Base-by-base conservation (phyloP, 192 early-diverging fungal genomes). In the Entomortierella parvispora region DNA sequence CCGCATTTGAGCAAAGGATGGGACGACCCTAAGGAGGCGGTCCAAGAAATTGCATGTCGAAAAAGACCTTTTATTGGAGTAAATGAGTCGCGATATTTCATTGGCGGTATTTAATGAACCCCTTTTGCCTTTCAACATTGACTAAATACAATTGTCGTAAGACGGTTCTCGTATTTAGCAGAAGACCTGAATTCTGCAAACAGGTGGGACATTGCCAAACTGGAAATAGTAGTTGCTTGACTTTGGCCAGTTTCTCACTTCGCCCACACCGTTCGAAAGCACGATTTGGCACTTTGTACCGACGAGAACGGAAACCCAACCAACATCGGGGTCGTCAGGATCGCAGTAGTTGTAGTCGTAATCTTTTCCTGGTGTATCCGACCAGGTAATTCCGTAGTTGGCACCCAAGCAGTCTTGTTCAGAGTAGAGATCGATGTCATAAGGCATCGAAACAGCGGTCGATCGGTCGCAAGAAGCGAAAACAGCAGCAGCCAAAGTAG, bases 371-470 rank as follows among this genome's bases (percentile, higher is more conserved):
- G 18, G 9, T 18, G 2, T 22, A 50, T 4, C 5, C 20, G 12
- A 1, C 8, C 22, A 50, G 20, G 48, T 50, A 50, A 50, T 5
- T 50, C 48, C 48, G 48, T 23, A 50, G 48, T 50, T 50, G 12
- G 12, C 8, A 50, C 48, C 48, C 48, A 50, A 50, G 48, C 48
- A 50, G 22, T 50, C 48, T 2, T 18, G 9, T 9, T 50, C 8
- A 50, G 18, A 14, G 20, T 50, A 50, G 8, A 50, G 48, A 22
- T 50, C 25, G 48, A 50, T 50, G 22, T 50, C 48, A 50, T 50
- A 50, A 8, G 48, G 48, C 48, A 50, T 50, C 48, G 48, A 50
- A 8, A 50, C 48, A 50, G 48, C 48, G 10, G 48, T 50, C 25
- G 48, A 50, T 50, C 48, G 15, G 48, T 50, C 48, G 20, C 48